phyloP scores from a whole-genome alignment of 129 eudicot species.

The Centella asiatica region DNA sequence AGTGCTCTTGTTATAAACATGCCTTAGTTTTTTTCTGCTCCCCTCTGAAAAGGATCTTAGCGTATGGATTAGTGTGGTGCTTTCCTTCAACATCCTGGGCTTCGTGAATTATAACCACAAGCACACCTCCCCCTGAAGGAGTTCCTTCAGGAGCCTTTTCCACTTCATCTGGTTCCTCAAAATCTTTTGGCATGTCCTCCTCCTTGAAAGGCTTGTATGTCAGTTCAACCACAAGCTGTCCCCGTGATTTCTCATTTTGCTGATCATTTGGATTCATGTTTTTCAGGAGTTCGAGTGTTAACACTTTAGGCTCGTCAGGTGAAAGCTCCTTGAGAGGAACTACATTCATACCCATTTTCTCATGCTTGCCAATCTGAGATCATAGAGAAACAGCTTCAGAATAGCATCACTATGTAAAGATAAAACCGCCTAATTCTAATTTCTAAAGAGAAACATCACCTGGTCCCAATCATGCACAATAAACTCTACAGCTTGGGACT shows the following conservation, averaged over 20 bases:
- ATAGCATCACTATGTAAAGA: slow-evolving; percentile 2
- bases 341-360: slow-evolving; percentile 87
- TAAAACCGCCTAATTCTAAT: background rate
- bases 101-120: slow-evolving; percentile 72
- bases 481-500: slow-evolving; percentile 63
- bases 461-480: slow-evolving; percentile 86
- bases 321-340: slow-evolving; percentile 66
- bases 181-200: slow-evolving; percentile 49
- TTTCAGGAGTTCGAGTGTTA: slow-evolving; percentile 69
- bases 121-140: slow-evolving; percentile 77
- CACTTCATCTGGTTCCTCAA: slow-evolving; percentile 42
- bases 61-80: slow-evolving; percentile 88
- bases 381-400: background rate
- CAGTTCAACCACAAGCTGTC: slow-evolving; percentile 67
- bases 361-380: slow-evolving; percentile 74
- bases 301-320: slow-evolving; percentile 63
- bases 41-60: slow-evolving; percentile 65
- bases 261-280: slow-evolving; percentile 65
- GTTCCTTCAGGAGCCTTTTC: slow-evolving; percentile 87
- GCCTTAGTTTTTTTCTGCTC: slow-evolving; percentile 95
- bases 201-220: slow-evolving; percentile 84
- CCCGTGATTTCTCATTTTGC: slow-evolving; percentile 79
- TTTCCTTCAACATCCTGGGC: slow-evolving; percentile 97
- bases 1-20: background rate
- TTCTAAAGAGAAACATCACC: slow-evolving; percentile 28